Conservation (phyloP, 495 filamentous ascomycete species). For the Penicillium simplicissimum region DNA sequence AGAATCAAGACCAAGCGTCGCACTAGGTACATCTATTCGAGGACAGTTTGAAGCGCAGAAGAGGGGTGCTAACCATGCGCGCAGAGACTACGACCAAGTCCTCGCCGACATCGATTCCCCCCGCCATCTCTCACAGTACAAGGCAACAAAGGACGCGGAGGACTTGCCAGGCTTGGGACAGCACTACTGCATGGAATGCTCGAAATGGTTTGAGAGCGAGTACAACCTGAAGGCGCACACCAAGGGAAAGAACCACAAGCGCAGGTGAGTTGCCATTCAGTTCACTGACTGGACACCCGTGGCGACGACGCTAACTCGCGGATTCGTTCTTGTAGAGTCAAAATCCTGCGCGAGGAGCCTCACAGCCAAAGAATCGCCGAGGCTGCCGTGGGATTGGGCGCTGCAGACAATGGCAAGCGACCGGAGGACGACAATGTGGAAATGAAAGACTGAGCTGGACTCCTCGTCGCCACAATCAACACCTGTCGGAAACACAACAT, state of each 20-base stretch:
- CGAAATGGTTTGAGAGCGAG: conserved; percentile 94
- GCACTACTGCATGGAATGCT: conserved; percentile 89
- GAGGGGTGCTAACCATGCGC: conserved; percentile 4
- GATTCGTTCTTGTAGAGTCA: conserved; percentile 54
- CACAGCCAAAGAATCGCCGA: conserved; percentile 86
- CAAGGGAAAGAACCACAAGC: conserved; percentile 89
- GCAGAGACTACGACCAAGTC: conserved; percentile 86
- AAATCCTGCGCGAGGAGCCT: conserved; percentile 73
- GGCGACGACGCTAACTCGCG: conserved; percentile 1
- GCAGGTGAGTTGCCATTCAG: conserved; percentile 59
- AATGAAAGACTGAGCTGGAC: conserved; percentile 37
- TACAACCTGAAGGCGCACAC: conserved; percentile 70
- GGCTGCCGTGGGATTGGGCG: conserved; percentile 67
- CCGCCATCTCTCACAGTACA: conserved; percentile 75
- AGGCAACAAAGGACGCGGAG: conserved; percentile 75
- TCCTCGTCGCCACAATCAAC: not conserved
- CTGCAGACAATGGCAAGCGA: conserved; percentile 60
- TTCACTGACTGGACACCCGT: not conserved
- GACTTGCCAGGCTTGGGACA: conserved; percentile 82
- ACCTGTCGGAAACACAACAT: not conserved
- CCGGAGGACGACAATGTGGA: conserved; percentile 31
- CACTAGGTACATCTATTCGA: conserved; percentile 49
- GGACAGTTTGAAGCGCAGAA: not conserved
- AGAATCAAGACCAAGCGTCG: conserved; percentile 60
- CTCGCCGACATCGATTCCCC: conserved; percentile 72